phyloP scores from a whole-genome alignment of 2,329 filamentous ascomycete genomes.

The Aspergillus sp. region DNA sequence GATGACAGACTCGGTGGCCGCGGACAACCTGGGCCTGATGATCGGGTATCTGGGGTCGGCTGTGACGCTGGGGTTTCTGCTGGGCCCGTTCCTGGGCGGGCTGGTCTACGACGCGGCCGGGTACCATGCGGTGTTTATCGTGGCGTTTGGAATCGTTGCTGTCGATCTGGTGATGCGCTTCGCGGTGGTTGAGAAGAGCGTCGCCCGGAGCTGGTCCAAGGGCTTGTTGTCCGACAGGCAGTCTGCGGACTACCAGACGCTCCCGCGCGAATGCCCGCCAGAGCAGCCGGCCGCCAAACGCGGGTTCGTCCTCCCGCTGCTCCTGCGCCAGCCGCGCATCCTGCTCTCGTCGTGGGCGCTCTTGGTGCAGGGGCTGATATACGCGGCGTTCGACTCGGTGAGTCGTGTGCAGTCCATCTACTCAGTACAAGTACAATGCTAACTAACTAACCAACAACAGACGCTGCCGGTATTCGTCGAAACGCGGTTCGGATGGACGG shows the following conservation, averaged over 20 bases:
- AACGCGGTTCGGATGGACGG: conserved; percentile 45
- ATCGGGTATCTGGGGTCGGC: conserved; percentile 51
- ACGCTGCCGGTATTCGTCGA: conserved; percentile 47
- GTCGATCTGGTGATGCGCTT: conserved; percentile 53
- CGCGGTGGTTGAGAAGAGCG: conserved; percentile 54
- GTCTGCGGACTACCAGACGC: conserved; percentile 34
- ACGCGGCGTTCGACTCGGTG: conserved; percentile 44
- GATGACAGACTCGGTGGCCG: conserved; percentile 49
- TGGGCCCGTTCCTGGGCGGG: conserved; percentile 51
- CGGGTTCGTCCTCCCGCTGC: conserved; percentile 11
- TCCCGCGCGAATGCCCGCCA: neutral
- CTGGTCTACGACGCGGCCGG: conserved; percentile 51
- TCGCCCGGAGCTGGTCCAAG: conserved; percentile 29
- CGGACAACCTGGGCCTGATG: conserved; percentile 50
- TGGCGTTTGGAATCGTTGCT: conserved; percentile 45
- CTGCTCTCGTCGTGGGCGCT: conserved; percentile 48
- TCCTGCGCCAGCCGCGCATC: conserved; percentile 39
- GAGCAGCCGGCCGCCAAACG: neutral
- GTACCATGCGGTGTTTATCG: conserved; percentile 49
- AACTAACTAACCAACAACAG: conserved; percentile 6
- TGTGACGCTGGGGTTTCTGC: conserved; percentile 48
- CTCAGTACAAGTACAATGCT: too few relatives aligned
- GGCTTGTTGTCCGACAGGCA: conserved; percentile 29
- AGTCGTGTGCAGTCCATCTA: conserved; percentile 9
- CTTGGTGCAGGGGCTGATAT: conserved; percentile 40